Conservation (phyloP, 2,329 filamentous ascomycete genomes). For the Botrytis hyacinthi region DNA sequence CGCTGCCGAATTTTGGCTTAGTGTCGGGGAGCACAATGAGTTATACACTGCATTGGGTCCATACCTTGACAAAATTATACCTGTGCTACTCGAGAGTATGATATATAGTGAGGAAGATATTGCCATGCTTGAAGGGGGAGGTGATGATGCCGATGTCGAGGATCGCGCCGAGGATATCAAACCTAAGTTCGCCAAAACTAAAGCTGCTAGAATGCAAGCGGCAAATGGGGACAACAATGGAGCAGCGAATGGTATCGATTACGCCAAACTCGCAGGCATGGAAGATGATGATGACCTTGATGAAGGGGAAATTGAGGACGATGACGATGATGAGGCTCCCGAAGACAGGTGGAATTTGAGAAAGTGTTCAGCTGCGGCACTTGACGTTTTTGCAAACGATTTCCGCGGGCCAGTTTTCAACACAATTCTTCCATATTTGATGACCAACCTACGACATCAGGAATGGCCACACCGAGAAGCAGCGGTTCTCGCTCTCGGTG, state of each 20-base stretch:
- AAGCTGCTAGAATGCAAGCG: slow-evolving; percentile 44
- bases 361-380: slow-evolving; percentile 92
- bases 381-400: slow-evolving; percentile 90
- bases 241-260: slow-evolving; percentile 53
- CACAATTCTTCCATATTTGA: slow-evolving; percentile 88
- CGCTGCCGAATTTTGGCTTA: slow-evolving; percentile 96
- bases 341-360: slow-evolving; percentile 94
- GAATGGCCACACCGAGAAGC: slow-evolving; percentile 94
- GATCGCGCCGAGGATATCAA: slow-evolving; percentile 90
- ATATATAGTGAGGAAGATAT: slow-evolving; percentile 95
- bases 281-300: slow-evolving; percentile 69
- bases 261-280: slow-evolving; percentile 50
- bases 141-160: slow-evolving; percentile 86
- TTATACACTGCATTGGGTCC: slow-evolving; percentile 75
- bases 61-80: slow-evolving; percentile 80
- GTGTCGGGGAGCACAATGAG: slow-evolving; percentile 81
- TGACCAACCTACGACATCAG: slow-evolving; percentile 79
- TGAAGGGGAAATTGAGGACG: slow-evolving; percentile 81
- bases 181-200: slow-evolving; percentile 80
- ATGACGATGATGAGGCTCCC: slow-evolving; percentile 75
- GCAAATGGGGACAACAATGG: slow-evolving; percentile 49
- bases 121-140: slow-evolving; percentile 75
- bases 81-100: slow-evolving; percentile 90
- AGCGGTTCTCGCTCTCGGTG: slow-evolving; percentile 88
- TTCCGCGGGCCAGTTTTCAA: slow-evolving; percentile 88